phyloP scores from a whole-genome alignment of 1,139 yeast genomes.

The Yamadazyma conglobata region DNA sequence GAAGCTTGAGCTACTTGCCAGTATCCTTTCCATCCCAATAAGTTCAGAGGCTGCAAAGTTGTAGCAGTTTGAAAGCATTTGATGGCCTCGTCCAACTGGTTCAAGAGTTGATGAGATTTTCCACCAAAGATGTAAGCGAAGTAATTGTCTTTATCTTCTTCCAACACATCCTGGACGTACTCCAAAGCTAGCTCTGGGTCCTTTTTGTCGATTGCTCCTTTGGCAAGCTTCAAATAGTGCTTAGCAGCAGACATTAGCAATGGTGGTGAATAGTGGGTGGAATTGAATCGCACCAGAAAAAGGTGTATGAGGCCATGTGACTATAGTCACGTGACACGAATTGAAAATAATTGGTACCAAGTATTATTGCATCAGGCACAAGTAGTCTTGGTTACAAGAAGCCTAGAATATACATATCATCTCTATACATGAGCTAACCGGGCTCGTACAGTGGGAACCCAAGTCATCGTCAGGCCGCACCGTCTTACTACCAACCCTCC shows the following conservation, averaged over 20 bases:
- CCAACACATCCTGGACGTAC: constrained; percentile 48
- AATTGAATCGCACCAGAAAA: background rate
- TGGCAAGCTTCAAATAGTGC: constrained; percentile 52
- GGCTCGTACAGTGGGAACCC: no score
- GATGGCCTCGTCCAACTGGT: constrained; percentile 42
- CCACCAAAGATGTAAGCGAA: constrained; percentile 66
- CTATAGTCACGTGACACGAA: constrained; percentile 1
- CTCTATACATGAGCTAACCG: no score
- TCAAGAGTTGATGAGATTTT: constrained; percentile 48
- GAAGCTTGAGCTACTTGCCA: constrained; percentile 37
- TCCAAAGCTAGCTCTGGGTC: constrained; percentile 60
- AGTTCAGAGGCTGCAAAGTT: constrained; percentile 48
- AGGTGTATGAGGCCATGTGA: no score
- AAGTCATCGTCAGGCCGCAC: no score
- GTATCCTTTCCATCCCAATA: constrained; percentile 82
- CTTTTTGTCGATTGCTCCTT: constrained; percentile 49
- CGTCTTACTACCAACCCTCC: no score
- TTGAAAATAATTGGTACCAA: no score
- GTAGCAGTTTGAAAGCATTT: constrained; percentile 56
- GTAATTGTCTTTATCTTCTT: constrained; percentile 54
- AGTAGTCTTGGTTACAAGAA: no score
- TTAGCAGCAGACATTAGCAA: constrained; percentile 14
- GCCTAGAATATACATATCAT: no score
- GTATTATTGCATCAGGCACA: no score
- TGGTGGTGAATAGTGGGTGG: background rate